Evolutionary conservation across 345 rosid species (phyloP).

Genomic region (Rhodomyrtus tomentosa): DNA sequence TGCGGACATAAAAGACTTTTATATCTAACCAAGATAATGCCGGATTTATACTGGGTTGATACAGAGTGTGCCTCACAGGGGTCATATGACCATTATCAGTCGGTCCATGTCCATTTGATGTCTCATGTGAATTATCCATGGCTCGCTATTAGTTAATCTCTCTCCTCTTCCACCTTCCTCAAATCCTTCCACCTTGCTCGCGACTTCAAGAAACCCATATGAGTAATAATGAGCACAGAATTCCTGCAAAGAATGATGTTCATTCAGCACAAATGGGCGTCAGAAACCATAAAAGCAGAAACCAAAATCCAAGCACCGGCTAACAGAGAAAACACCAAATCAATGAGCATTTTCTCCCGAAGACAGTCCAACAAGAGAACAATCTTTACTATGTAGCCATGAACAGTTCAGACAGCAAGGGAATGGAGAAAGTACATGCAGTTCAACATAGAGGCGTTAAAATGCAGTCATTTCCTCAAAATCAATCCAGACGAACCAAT

Average conservation of each 20-base stretch:
- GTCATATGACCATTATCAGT: conserved; percentile 19
- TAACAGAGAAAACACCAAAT: not conserved
- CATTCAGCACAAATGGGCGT: not conserved
- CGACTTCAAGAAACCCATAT: conserved; percentile 2
- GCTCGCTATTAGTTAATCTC: not conserved
- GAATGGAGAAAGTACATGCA: not conserved
- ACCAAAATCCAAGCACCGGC: not conserved
- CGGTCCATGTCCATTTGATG: conserved; percentile 20
- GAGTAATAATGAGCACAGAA: not conserved
- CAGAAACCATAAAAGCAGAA: not conserved
- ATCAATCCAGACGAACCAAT: not conserved
- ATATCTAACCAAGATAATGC: conserved; percentile 57
- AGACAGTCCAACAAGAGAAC: not conserved
- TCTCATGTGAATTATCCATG: conserved; percentile 47
- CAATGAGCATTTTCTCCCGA: not conserved
- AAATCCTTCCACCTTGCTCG: conserved; percentile 12
- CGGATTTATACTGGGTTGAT: conserved; percentile 19
- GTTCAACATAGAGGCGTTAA: not conserved
- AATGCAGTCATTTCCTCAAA: not conserved
- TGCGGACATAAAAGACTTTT: conserved; percentile 80
- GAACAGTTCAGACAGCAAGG: not conserved
- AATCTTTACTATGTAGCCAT: not conserved
- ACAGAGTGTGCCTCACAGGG: conserved; percentile 14
- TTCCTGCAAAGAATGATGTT: not conserved
- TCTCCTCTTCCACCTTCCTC: conserved; percentile 8